Conservation (phyloP, 176 grass and related monocot species). For the Alloteropsis semialata region DNA sequence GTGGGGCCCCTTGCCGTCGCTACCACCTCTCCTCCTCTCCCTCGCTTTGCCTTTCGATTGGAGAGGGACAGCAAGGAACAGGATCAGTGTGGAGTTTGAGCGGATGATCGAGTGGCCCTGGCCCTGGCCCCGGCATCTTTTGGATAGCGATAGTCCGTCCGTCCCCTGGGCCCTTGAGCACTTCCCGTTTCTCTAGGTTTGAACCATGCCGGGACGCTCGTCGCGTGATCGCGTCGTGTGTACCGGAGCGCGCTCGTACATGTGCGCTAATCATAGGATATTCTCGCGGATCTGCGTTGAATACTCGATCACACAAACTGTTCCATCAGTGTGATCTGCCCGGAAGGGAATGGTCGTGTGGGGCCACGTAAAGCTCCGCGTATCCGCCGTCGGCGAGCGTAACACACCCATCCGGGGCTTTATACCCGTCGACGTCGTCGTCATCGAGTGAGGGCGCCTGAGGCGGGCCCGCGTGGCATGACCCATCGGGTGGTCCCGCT, state of each 20-base stretch:
- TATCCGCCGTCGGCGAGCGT: background rate
- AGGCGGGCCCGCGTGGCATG: background rate
- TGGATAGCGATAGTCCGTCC: slow-evolving; percentile 58
- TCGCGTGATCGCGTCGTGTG: background rate
- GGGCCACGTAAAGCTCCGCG: background rate
- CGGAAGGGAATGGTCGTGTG: no score
- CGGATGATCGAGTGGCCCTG: background rate
- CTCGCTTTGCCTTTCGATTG: slow-evolving; percentile 32
- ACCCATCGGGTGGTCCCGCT: background rate
- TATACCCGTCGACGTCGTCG: background rate
- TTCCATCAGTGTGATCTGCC: background rate
- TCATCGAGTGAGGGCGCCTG: background rate
- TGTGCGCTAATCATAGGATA: background rate
- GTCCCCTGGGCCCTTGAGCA: no score
- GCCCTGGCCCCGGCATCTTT: slow-evolving; percentile 45
- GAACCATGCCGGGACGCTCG: background rate
- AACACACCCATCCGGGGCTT: background rate
- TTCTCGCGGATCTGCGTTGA: background rate
- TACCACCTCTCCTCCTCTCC: background rate
- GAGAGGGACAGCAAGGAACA: slow-evolving; percentile 14
- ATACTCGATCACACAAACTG: no score
- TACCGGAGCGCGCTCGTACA: background rate
- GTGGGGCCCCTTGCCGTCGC: background rate
- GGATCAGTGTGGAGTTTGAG: background rate
- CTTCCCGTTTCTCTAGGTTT: slow-evolving; percentile 40